These are phyloP conservation scores for Galerina marginata DNA, from an alignment of 768 basidiomycete species.

Conservation along the genomic window DNA sequence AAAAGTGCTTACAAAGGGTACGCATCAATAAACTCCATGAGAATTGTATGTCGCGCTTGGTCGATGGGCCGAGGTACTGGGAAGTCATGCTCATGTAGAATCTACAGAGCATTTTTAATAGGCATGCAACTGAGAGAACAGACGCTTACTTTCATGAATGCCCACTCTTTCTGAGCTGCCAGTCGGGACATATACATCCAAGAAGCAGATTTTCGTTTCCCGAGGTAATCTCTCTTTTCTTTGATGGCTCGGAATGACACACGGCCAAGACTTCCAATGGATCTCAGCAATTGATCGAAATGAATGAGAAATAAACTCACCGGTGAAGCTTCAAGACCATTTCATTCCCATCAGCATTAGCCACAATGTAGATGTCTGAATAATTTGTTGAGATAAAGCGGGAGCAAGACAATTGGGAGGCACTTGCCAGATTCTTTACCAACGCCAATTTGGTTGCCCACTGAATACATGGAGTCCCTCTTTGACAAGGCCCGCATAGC, in stretches of 20 bases:
- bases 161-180: slow-evolving; percentile 97
- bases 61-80: slow-evolving; percentile 95
- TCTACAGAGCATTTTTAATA: slow-evolving; percentile 48
- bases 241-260: slow-evolving; percentile 98
- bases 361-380: slow-evolving; percentile 89
- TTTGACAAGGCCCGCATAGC: slow-evolving; percentile 94
- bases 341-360: slow-evolving; percentile 81
- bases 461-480: slow-evolving; percentile 84
- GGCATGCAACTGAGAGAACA: neutral
- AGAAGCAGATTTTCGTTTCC: slow-evolving; percentile 92
- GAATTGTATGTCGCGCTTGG: slow-evolving; percentile 91
- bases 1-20: slow-evolving; percentile 79
- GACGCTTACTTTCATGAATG: slow-evolving; percentile 91
- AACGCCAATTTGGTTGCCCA: slow-evolving; percentile 98
- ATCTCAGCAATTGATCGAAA: slow-evolving; percentile 4
- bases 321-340: slow-evolving; percentile 94
- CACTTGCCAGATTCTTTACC: slow-evolving; percentile 93
- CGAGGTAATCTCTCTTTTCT: slow-evolving; percentile 93
- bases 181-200: slow-evolving; percentile 99
- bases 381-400: neutral
- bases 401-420: neutral
- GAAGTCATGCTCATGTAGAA: slow-evolving; percentile 89
- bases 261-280: slow-evolving; percentile 78
- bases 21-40: slow-evolving; percentile 96
- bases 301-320: slow-evolving; percentile 43